Evolutionary conservation across 495 filamentous ascomycete species (phyloP).

Genomic region (Lophiostoma macrostomum): DNA sequence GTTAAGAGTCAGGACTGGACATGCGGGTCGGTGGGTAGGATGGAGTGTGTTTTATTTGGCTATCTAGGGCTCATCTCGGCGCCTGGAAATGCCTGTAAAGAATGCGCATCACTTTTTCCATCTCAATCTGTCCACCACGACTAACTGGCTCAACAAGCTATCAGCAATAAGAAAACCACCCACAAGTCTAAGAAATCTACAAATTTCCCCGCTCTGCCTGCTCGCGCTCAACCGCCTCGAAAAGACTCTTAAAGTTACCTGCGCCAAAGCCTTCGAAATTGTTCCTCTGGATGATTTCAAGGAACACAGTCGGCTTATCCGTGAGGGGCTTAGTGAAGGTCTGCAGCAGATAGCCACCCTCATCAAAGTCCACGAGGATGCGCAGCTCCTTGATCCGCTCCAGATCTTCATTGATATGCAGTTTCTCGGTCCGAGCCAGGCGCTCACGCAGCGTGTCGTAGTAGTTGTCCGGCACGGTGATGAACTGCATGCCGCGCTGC

Average conservation of each 20-base stretch:
- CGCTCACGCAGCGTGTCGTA: conserved; percentile 69
- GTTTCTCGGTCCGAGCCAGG: conserved; percentile 51
- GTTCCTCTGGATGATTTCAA: conserved; percentile 85
- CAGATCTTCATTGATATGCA: conserved; percentile 67
- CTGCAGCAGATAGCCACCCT: conserved; percentile 67
- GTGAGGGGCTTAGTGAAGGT: conserved; percentile 80
- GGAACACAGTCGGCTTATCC: conserved; percentile 86
- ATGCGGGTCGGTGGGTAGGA: too few species aligned
- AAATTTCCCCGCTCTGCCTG: conserved; percentile 79
- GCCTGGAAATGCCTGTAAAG: too few species aligned
- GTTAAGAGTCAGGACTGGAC: too few species aligned
- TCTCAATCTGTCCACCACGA: too few species aligned
- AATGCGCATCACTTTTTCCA: too few species aligned
- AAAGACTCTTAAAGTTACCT: conserved; percentile 87
- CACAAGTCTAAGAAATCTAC: too few species aligned
- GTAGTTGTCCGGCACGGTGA: conserved; percentile 73
- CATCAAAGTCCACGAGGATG: conserved; percentile 87
- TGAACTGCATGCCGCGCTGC: conserved; percentile 79
- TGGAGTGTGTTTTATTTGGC: too few species aligned
- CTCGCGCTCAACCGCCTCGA: conserved; percentile 86
- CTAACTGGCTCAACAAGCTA: too few species aligned
- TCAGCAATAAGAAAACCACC: too few species aligned
- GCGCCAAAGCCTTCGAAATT: conserved; percentile 85
- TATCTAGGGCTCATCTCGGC: too few species aligned
- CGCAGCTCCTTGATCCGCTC: conserved; percentile 65